Base-by-base conservation (phyloP, 768 basidiomycete species). In the Boletus pseudopeckii region DNA sequence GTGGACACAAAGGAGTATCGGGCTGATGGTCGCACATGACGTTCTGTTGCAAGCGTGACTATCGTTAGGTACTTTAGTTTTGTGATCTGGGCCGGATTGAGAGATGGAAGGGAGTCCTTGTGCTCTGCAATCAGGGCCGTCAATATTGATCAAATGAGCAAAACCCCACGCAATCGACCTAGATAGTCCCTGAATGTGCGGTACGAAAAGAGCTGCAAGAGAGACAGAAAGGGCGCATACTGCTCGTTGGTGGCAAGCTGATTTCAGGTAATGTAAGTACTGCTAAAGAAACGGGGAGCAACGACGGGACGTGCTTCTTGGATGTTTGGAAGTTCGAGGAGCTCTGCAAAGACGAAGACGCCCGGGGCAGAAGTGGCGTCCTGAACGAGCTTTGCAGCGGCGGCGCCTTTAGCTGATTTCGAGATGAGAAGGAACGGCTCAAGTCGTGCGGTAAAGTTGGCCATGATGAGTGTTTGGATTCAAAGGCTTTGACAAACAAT, bases 31-130 rank as follows among this genome's bases (percentile, higher is more conserved):
- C 86, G 55, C 64, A 95, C 94, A 46, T 95, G 82, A 49, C 80
- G 83, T 54, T 86, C 77, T 43, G 84, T 72, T 2, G 93, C 90
- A 36, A 96, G 79, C 1, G 92, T 83, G 33, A 94, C 90, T 54
- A 98, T 85, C 4, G 95, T 88, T 17, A 99, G 83, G 66, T 96
- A 92, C 73, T 92, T 97, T 14, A 99, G 80, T 71, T 99, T 99
- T 37, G 77, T 84, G 6, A 82, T 80, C 65, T 98, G 96, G 0
- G 84, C 80, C 7, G 75, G 66, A 55, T 85, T 87, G 32, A 96
- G 72, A 0, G 83, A 65, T 0, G 95, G 92, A 28, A 88, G 77
- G 0, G 74, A 57, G 44, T 81, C 77, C 67, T 85, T 83, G 69
- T 86, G 77, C 53, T 81, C 92, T 94, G 65, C 38, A 55, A 53